Conservation (phyloP, 306 rosid genomes). For the Purshia tridentata region DNA sequence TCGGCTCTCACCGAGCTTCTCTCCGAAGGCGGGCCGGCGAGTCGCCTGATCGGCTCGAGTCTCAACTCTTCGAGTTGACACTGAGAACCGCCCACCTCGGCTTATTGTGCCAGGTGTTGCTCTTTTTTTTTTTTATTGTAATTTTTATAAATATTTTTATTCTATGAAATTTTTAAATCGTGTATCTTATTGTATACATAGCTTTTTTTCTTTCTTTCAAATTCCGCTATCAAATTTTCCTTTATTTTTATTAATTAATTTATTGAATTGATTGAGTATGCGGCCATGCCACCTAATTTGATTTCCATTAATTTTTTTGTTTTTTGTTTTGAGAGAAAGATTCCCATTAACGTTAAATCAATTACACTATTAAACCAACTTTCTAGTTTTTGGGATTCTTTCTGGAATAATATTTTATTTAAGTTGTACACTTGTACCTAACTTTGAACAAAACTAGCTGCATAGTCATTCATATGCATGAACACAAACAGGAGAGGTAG, state of each 20-base stretch:
- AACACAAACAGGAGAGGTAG: no score
- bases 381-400: background rate
- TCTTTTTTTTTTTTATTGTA: conserved; percentile 13
- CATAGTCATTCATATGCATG: no score
- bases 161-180: conserved; percentile 36
- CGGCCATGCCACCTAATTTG: conserved; percentile 46
- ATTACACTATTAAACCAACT: no score
- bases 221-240: conserved; percentile 24
- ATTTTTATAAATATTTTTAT: conserved; percentile 30
- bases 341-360: no score
- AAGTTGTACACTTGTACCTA: no score
- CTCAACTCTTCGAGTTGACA: conserved; percentile 39
- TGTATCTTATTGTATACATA: conserved; percentile 65
- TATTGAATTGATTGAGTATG: conserved; percentile 33
- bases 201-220: conserved; percentile 33
- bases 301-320: background rate
- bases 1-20: conserved; percentile 62
- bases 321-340: no score
- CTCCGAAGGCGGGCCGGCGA: conserved; percentile 40
- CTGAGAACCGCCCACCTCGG: conserved; percentile 24
- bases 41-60: conserved; percentile 15
- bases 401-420: no score
- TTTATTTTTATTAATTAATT: conserved; percentile 10
- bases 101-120: conserved; percentile 52
- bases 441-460: no score